Conservation (phyloP, 1,284 basidiomycete genomes). For the Tilletia walkeri region DNA sequence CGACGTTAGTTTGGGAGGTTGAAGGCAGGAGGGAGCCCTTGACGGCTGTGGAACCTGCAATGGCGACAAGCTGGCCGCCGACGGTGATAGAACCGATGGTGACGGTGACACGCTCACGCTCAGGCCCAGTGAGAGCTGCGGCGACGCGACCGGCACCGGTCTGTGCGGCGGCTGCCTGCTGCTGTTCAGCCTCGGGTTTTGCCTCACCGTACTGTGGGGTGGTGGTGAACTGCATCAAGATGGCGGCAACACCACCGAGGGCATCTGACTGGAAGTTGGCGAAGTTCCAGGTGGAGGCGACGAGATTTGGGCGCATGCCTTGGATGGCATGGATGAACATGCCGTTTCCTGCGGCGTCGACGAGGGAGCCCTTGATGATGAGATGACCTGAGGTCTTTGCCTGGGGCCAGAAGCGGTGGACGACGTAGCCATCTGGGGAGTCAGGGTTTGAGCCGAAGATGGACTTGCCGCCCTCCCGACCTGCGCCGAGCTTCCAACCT, state of each 20-base stretch:
- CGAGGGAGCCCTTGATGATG: slow-evolving; percentile 68
- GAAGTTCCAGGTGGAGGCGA: slow-evolving; percentile 95
- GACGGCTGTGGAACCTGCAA: slow-evolving; percentile 61
- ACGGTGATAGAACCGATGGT: slow-evolving; percentile 82
- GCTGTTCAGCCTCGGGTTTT: background rate
- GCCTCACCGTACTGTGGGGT: slow-evolving; percentile 46
- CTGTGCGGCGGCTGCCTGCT: background rate
- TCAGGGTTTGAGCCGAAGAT: slow-evolving; percentile 69
- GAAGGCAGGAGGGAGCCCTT: background rate
- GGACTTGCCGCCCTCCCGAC: slow-evolving; percentile 81
- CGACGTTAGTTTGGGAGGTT: slow-evolving; percentile 63
- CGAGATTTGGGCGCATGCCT: slow-evolving; percentile 93
- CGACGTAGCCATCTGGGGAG: slow-evolving; percentile 45
- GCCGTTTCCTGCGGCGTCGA: slow-evolving; percentile 71
- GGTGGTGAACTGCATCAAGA: slow-evolving; percentile 97
- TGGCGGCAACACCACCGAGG: slow-evolving; percentile 67
- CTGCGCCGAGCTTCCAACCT: slow-evolving; percentile 89
- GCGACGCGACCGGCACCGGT: slow-evolving; percentile 4
- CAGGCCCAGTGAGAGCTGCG: slow-evolving; percentile 16
- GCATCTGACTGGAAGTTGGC: slow-evolving; percentile 69
- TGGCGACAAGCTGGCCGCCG: slow-evolving; percentile 70
- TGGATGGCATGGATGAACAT: slow-evolving; percentile 97
- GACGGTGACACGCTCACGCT: slow-evolving; percentile 58
- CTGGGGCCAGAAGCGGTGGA: slow-evolving; percentile 52
- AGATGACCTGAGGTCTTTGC: slow-evolving; percentile 69